A percentile compares a stretch with the other conserved stretches of the same genome.
Conservation (phyloP, 164 flowering plant species). For the Tinospora cordifolia region DNA sequence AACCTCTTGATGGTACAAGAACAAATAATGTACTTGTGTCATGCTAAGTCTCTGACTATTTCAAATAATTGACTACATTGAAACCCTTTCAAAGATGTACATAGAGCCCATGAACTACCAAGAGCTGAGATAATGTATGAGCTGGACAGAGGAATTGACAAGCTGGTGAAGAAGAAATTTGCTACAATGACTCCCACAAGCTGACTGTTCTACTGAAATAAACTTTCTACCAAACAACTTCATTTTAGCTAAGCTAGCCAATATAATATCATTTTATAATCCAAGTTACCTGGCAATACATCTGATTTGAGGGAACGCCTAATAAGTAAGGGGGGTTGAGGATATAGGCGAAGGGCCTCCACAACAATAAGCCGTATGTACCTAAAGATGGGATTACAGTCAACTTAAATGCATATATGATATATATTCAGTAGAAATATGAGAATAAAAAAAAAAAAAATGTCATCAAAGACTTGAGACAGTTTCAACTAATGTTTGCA, state of each 20-base stretch:
- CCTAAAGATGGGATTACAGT: slow-evolving; percentile 30
- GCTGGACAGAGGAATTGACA: background rate
- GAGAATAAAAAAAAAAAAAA: background rate
- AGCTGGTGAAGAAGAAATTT: background rate
- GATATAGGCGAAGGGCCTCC: slow-evolving; percentile 87
- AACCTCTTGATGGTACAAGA: no score
- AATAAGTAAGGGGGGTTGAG: slow-evolving; percentile 94
- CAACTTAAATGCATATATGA: background rate
- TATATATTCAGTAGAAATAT: background rate
- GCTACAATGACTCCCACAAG: background rate
- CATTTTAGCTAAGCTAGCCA: background rate
- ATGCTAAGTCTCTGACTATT: no score
- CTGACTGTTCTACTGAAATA: background rate
- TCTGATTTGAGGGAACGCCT: slow-evolving; percentile 86
- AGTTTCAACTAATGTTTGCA: background rate
- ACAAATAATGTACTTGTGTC: no score
- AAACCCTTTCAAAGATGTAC: background rate
- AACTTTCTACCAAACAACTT: background rate
- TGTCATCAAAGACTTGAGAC: background rate
- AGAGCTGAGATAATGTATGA: background rate
- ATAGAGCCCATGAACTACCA: background rate
- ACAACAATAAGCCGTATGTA: slow-evolving; percentile 78
- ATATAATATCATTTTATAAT: background rate
- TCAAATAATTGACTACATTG: no score
- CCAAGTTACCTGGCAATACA: slow-evolving; percentile 64